phyloP scores from a whole-genome alignment of 768 basidiomycete genomes.

The Leccinum boreale region DNA sequence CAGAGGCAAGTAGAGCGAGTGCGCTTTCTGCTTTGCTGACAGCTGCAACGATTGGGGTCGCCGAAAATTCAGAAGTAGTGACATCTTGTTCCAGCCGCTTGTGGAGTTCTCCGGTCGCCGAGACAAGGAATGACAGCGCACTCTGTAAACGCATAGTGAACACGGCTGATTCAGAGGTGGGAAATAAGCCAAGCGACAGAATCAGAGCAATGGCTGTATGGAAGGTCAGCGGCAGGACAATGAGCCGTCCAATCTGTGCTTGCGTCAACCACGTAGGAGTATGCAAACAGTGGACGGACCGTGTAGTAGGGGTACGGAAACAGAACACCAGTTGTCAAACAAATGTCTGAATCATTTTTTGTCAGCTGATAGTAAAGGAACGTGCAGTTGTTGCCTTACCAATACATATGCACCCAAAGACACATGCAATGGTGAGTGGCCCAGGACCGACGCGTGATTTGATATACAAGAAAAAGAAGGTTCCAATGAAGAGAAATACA shows the following conservation, averaged over 20 bases:
- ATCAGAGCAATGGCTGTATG: conserved; percentile 57
- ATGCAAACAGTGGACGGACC: conserved; percentile 24
- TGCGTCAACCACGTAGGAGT: background rate
- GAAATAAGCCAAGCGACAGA: conserved; percentile 55
- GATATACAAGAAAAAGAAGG: conserved; percentile 53
- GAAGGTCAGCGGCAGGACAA: conserved; percentile 56
- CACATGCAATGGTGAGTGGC: conserved; percentile 52
- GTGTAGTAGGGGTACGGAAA: conserved; percentile 66
- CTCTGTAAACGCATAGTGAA: conserved; percentile 50
- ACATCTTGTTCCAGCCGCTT: conserved; percentile 40
- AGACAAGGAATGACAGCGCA: conserved; percentile 47
- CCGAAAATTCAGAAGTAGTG: conserved; percentile 35
- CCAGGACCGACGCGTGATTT: conserved; percentile 61
- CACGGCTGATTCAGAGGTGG: conserved; percentile 55
- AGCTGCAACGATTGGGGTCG: conserved; percentile 31
- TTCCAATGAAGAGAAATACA: conserved; percentile 63
- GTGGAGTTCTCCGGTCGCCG: conserved; percentile 45
- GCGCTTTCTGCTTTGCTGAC: conserved; percentile 42
- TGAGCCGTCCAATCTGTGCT: conserved; percentile 44
- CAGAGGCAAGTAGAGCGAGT: conserved; percentile 50
- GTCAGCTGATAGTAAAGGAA: background rate
- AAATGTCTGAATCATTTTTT: conserved; percentile 44
- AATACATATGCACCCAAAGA: conserved; percentile 60
- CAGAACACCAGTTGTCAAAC: conserved; percentile 52
- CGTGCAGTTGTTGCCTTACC: conserved; percentile 35